Base-by-base conservation (phyloP, 495 filamentous ascomycete species). In the Penicillium soppii region DNA sequence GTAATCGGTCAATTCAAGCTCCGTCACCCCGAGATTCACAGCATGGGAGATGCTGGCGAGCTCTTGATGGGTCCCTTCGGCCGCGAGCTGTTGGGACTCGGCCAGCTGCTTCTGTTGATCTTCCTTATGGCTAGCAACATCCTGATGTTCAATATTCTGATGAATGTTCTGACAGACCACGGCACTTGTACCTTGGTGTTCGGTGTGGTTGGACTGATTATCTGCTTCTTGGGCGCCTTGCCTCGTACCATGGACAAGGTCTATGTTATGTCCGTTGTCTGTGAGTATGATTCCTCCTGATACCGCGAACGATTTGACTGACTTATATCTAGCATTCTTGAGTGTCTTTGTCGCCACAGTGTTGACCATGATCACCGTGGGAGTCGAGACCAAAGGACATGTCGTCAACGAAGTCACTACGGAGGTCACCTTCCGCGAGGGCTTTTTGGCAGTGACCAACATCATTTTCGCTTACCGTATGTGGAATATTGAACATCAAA, bases 51-150 rank as follows among this genome's bases (percentile, higher is more conserved):
- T 58, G 87, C 81, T 12, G 84, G 85, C 8, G 67, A 81, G 25
- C 67, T 92, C 45, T 73, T 90, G 52, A 77, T 84, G 69, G 87
- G 86, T 13, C 72, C 57, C 12, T 61, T 82, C 22, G 87, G 87
- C 0, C 82, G 83, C 39, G 83, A 86, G 53, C 43, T 91, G 23
- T 68, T 86, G 47, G 80, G 81, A 8, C 63, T 69, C 42, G 83
- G 82, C 57, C 85, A 88, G 58, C 65, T 81, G 7, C 56, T 89
- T 40, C 80, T 90, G 52, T 72, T 90, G 17, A 68, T 86, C 25
- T 90, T 92, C 71, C 82, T 88, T 47, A 84, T 87, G 72, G 86
- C 79, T 5, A 87, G 85, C 22, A 87, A 92, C 58, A 79, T 90
- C 0, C 77, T 84, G 52, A 83, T 88, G 54, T 69, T 88, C 22